Conservation (phyloP, 2,329 filamentous ascomycete genomes). For the Fusarium sp. region DNA sequence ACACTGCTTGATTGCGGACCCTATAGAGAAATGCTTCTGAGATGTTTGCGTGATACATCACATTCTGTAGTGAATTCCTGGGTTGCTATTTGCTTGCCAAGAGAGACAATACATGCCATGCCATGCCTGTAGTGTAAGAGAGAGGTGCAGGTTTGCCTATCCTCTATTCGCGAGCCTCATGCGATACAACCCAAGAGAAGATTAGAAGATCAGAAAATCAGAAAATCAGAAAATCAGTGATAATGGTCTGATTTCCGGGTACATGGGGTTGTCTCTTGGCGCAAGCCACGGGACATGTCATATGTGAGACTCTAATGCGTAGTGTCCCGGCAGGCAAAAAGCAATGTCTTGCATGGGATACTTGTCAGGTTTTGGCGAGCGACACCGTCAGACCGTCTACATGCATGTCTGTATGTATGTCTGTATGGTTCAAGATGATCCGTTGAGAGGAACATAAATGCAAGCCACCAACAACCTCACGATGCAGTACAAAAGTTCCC, state of each 20-base stretch:
- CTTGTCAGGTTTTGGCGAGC: slow-evolving; percentile 3
- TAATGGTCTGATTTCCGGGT: slow-evolving; percentile 11
- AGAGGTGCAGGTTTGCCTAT: slow-evolving; percentile 21
- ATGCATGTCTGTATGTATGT: not conserved
- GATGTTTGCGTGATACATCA: slow-evolving; percentile 21
- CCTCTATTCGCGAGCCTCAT: not conserved
- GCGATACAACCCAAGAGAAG: not conserved
- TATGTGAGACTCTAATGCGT: not conserved
- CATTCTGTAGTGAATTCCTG: slow-evolving; percentile 4
- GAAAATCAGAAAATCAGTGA: not conserved
- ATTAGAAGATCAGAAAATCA: not conserved
- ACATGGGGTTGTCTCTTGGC: slow-evolving; percentile 10
- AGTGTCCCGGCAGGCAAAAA: not conserved
- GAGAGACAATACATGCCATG: not conserved
- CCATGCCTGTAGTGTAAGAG: slow-evolving; percentile 8
- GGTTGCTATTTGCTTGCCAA: not conserved
- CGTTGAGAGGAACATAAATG: slow-evolving; percentile 1
- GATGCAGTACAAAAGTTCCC: slow-evolving; percentile 6
- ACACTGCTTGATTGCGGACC: not conserved
- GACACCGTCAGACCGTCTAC: slow-evolving; percentile 11
- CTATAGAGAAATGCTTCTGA: not conserved
- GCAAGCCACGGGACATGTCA: slow-evolving; percentile 5
- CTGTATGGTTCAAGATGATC: not conserved
- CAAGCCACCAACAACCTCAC: slow-evolving; percentile 17
- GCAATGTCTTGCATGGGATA: not conserved